phyloP scores from a whole-genome alignment of 768 basidiomycete genomes.

The Strobilomyces echinocephalus region DNA sequence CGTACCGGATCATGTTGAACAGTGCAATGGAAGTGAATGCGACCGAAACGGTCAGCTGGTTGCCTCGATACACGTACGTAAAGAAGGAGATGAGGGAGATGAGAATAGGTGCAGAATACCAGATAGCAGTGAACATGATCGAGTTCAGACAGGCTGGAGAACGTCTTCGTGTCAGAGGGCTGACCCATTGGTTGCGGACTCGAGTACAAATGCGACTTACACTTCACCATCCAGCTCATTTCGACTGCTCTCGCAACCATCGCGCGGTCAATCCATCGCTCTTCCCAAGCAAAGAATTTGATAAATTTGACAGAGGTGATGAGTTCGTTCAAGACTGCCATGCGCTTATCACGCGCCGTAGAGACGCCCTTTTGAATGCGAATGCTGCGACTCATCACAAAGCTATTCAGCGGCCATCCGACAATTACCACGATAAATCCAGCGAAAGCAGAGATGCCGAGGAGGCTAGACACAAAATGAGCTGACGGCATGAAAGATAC shows the following conservation, averaged over 20 bases:
- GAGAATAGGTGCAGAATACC: conserved; percentile 71
- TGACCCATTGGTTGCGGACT: background rate
- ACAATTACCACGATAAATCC: conserved; percentile 40
- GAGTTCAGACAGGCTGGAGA: conserved; percentile 61
- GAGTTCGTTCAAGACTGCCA: conserved; percentile 43
- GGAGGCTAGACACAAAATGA: conserved; percentile 50
- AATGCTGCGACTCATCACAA: conserved; percentile 35
- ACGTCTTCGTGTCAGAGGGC: background rate
- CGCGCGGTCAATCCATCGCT: conserved; percentile 40
- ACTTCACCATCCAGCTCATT: conserved; percentile 72
- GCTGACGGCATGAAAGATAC: conserved; percentile 14
- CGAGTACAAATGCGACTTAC: conserved; percentile 31
- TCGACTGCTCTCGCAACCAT: conserved; percentile 57
- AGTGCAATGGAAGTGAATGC: conserved; percentile 89
- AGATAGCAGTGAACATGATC: conserved; percentile 65
- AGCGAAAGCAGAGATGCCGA: conserved; percentile 44
- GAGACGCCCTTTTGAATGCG: conserved; percentile 33
- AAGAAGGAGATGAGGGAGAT: conserved; percentile 80
- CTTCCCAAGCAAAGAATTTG: conserved; percentile 42
- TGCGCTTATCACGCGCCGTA: conserved; percentile 38
- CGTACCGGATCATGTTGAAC: conserved; percentile 77
- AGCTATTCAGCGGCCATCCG: conserved; percentile 39
- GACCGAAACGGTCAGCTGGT: conserved; percentile 68
- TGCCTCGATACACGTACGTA: conserved; percentile 63
- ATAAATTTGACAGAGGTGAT: conserved; percentile 39